Evolutionary conservation across 768 basidiomycete species (phyloP).

Genomic region (Gloeopeniophorella convolvens): DNA sequence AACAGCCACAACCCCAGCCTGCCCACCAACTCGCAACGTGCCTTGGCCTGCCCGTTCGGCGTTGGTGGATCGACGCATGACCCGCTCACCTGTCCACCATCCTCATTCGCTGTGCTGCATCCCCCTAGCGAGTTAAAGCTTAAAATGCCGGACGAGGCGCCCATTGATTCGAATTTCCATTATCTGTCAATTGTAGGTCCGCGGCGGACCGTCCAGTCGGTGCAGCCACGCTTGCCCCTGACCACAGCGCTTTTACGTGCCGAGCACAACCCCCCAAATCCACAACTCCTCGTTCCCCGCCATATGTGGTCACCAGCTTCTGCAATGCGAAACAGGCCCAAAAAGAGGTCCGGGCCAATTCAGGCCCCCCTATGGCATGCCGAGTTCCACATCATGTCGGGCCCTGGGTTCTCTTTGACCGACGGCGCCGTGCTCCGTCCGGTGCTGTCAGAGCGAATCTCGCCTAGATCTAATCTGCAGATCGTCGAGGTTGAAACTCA

Average conservation of each 20-base stretch:
- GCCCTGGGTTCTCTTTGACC: neutral
- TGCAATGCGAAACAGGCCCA: neutral
- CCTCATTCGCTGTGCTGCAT: neutral
- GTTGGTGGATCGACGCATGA: neutral
- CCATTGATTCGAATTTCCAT: neutral
- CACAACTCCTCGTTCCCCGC: neutral
- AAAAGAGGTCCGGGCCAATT: neutral
- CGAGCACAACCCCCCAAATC: neutral
- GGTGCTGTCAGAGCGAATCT: neutral
- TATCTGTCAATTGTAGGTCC: conserved; percentile 1
- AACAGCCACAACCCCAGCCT: neutral
- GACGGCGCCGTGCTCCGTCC: neutral
- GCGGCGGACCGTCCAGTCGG: conserved; percentile 5
- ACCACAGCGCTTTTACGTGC: neutral
- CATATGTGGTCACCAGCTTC: neutral
- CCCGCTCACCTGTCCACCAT: neutral
- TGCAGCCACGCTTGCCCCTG: conserved; percentile 2
- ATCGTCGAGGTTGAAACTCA: conserved; percentile 2
- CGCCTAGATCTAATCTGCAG: conserved; percentile 10
- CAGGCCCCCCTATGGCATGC: neutral
- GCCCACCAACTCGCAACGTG: neutral
- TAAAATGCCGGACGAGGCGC: neutral
- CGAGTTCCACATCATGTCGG: neutral
- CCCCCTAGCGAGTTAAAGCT: neutral
- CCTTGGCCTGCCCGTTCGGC: neutral